These are phyloP conservation scores for Dryadomyces sulphureus DNA, from an alignment of 2,329 filamentous ascomycete genomes.

Conservation along the genomic window DNA sequence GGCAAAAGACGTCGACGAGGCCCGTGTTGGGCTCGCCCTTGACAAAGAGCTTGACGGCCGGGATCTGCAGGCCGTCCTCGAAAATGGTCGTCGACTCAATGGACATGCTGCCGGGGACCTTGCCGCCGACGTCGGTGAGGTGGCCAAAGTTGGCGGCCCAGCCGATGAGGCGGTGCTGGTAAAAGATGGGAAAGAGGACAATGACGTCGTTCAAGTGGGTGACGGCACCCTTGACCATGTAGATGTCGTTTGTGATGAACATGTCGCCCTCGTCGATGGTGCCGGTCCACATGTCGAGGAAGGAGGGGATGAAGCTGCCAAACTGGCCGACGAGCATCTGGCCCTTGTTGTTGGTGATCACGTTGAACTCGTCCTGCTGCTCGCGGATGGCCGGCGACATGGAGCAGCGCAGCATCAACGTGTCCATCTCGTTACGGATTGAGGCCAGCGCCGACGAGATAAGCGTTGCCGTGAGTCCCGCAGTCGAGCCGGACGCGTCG, in stretches of 20 bases:
- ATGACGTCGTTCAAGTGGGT: conserved; percentile 35
- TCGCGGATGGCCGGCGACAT: conserved; percentile 36
- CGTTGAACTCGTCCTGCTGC: conserved; percentile 37
- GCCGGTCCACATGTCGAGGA: conserved; percentile 28
- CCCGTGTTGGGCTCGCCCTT: conserved; percentile 27
- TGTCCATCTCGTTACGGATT: conserved; percentile 34
- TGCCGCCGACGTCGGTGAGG: conserved; percentile 26
- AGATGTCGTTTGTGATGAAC: conserved; percentile 35
- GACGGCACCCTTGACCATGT: conserved; percentile 31
- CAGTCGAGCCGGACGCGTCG: conserved; percentile 9
- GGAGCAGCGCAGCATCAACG: conserved; percentile 31
- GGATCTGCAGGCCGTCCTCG: conserved; percentile 34
- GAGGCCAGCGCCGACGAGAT: conserved; percentile 29
- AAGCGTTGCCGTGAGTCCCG: conserved; percentile 27
- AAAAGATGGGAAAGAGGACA: conserved; percentile 31
- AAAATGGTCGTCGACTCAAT: conserved; percentile 31
- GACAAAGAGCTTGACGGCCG: conserved; percentile 29
- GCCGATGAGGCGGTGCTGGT: conserved; percentile 26
- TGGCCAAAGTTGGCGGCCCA: conserved; percentile 36
- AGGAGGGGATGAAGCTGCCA: conserved; percentile 18
- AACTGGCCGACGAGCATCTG: conserved; percentile 37
- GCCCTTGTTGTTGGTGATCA: conserved; percentile 31
- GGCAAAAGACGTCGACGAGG: conserved; percentile 28
- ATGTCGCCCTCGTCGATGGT: conserved; percentile 32
- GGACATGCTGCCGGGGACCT: conserved; percentile 34